Conservation (phyloP, 2,329 filamentous ascomycete genomes). For the Boeremia exigua region DNA sequence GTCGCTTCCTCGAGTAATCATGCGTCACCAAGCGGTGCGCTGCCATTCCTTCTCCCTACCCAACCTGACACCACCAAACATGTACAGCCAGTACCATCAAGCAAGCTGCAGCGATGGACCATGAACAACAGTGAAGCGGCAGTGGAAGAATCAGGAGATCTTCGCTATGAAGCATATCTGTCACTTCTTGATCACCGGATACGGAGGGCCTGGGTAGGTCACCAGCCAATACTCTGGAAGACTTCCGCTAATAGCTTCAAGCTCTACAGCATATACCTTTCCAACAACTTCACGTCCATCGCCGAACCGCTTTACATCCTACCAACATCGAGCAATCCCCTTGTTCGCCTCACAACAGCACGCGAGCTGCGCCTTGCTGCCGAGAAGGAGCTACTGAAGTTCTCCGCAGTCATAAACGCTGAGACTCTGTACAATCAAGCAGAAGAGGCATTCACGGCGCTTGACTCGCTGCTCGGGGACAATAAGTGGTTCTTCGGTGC, state of each 20-base stretch:
- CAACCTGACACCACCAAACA: conserved; percentile 40
- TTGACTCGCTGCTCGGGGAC: conserved; percentile 64
- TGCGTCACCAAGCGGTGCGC: conserved; percentile 84
- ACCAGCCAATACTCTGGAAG: neutral
- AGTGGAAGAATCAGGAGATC: conserved; percentile 56
- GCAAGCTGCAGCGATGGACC: conserved; percentile 73
- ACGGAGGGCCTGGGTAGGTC: conserved; percentile 79
- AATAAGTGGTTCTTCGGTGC: conserved; percentile 67
- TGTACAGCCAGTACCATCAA: conserved; percentile 60
- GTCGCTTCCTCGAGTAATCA: conserved; percentile 84
- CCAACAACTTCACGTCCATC: conserved; percentile 70
- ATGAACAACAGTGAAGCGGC: conserved; percentile 50
- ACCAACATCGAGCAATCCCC: conserved; percentile 62
- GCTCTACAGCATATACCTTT: conserved; percentile 84
- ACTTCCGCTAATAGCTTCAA: conserved; percentile 24
- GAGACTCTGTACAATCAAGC: conserved; percentile 66
- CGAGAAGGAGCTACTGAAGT: conserved; percentile 73
- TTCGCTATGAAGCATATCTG: conserved; percentile 75
- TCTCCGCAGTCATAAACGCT: conserved; percentile 62
- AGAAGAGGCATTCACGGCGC: conserved; percentile 66
- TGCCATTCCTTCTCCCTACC: conserved; percentile 81
- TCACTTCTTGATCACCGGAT: conserved; percentile 78
- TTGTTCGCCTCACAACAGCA: conserved; percentile 69
- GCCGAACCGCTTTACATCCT: conserved; percentile 74
- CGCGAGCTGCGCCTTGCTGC: conserved; percentile 76